A percentile compares a stretch with the other conserved stretches of the same genome.
phyloP scores from a whole-genome alignment of 192 early-diverging fungal genomes.

The Cladochytrium replicatum region DNA sequence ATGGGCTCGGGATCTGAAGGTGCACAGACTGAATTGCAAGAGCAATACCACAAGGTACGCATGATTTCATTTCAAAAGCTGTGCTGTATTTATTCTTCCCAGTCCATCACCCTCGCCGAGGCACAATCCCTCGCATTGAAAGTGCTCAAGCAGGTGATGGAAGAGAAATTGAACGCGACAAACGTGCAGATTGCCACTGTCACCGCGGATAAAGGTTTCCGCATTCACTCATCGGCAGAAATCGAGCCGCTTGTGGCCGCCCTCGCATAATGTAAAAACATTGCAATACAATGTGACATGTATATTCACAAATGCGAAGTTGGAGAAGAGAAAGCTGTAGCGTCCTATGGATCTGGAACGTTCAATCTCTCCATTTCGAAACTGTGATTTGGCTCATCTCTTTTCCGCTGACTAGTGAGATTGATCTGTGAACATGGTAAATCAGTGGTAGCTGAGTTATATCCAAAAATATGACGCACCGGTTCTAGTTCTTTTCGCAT shows the following conservation, averaged over 20 bases:
- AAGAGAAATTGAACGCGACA: conserved; percentile 92
- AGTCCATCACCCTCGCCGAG: conserved; percentile 75
- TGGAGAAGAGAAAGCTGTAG: too few species aligned
- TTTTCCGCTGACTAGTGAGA: too few species aligned
- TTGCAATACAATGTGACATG: too few species aligned
- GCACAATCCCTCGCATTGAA: conserved; percentile 85
- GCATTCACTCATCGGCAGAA: conserved; percentile 69
- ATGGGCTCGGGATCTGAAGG: conserved; percentile 99
- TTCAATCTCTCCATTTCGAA: too few species aligned
- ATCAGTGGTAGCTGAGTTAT: too few species aligned
- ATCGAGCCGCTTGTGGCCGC: conserved; percentile 40
- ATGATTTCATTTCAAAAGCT: not conserved
- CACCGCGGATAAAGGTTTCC: conserved; percentile 71
- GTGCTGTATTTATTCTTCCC: not conserved
- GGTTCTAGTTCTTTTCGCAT: conserved; percentile 74
- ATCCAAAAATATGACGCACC: too few species aligned
- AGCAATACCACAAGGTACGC: conserved; percentile 81
- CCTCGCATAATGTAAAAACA: conserved; percentile 27
- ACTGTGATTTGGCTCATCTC: too few species aligned
- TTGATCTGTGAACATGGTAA: too few species aligned
- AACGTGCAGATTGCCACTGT: conserved; percentile 94
- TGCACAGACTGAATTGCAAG: conserved; percentile 94
- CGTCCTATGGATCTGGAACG: too few species aligned
- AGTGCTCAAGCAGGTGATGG: conserved; percentile 98
- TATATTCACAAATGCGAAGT: too few species aligned